Conservation (phyloP, 176 grass and related monocot genomes). For the bread wheat (Triticum aestivum) region DNA sequence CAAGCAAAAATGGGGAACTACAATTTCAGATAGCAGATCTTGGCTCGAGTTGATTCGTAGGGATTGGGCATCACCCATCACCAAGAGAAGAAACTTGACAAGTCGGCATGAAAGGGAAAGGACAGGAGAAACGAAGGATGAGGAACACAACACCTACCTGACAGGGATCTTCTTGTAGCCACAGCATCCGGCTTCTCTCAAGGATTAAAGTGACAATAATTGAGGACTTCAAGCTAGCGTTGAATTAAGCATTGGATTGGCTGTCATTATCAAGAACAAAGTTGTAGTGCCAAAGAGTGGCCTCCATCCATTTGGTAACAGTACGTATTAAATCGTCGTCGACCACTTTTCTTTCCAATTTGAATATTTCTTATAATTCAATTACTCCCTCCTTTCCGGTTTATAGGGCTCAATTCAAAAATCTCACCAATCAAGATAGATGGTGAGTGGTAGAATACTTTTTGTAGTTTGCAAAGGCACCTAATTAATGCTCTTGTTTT, state of each 20-base stretch:
- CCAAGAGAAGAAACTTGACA: constrained; percentile 9
- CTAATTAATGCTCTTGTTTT: too few species aligned
- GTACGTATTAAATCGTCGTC: background rate
- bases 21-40: constrained; percentile 2
- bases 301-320: background rate
- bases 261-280: constrained; percentile 21
- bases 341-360: background rate
- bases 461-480: too few species aligned
- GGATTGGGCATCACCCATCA: background rate
- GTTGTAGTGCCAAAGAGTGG: constrained; percentile 7
- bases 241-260: background rate
- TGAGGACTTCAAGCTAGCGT: constrained; percentile 10
- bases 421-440: too few species aligned
- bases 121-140: background rate
- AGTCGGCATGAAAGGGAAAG: constrained; percentile 5
- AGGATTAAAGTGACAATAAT: constrained; percentile 18
- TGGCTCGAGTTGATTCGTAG: background rate
- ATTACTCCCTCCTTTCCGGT: background rate
- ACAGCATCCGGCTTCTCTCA: background rate
- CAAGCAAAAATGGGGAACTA: background rate
- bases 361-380: background rate
- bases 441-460: too few species aligned
- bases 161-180: constrained; percentile 24
- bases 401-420: too few species aligned
- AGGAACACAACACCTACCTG: constrained; percentile 21